A percentile compares a stretch with the other conserved stretches of the same genome.
These are phyloP conservation scores for Penicillium sp. DNA, from an alignment of 2,329 filamentous ascomycete genomes.

Conservation along the genomic window DNA sequence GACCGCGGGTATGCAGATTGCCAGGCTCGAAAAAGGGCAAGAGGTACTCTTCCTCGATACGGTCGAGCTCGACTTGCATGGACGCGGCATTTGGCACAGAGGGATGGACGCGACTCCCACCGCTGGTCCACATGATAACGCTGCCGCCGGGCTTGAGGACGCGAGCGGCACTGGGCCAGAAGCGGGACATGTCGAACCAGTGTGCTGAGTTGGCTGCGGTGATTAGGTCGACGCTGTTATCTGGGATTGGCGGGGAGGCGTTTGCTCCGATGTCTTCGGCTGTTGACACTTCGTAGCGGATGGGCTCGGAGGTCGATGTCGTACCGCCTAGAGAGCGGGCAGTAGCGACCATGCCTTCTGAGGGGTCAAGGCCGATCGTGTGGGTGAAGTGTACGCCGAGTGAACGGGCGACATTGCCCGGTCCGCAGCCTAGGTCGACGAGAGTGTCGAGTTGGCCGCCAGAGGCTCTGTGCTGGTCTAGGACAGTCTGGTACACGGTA, in stretches of 20 bases:
- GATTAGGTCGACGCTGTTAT: conserved; percentile 48
- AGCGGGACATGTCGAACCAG: conserved; percentile 54
- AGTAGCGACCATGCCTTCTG: conserved; percentile 51
- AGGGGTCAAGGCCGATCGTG: conserved; percentile 51
- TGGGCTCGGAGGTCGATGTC: conserved; percentile 30
- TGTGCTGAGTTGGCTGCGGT: conserved; percentile 51
- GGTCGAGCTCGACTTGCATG: conserved; percentile 41
- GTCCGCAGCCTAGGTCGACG: conserved; percentile 56
- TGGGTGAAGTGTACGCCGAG: conserved; percentile 46
- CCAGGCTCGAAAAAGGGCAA: conserved; percentile 40
- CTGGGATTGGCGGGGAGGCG: conserved; percentile 24
- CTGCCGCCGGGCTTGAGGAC: conserved; percentile 52
- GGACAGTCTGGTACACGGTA: conserved; percentile 45
- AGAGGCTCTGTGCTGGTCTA: conserved; percentile 45
- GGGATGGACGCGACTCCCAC: conserved; percentile 20
- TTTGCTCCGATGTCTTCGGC: conserved; percentile 45
- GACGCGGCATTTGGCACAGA: conserved; percentile 40
- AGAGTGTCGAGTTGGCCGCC: conserved; percentile 45
- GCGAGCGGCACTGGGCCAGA: conserved; percentile 48
- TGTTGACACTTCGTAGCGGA: conserved; percentile 42
- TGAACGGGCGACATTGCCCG: conserved; percentile 47
- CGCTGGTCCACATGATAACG: conserved; percentile 50
- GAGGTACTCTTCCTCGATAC: conserved; percentile 37
- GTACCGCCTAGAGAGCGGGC: conserved; percentile 40
- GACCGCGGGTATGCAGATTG: conserved; percentile 38